phyloP scores from a whole-genome alignment of 2,329 filamentous ascomycete species.

The Colletotrichum sp. region DNA sequence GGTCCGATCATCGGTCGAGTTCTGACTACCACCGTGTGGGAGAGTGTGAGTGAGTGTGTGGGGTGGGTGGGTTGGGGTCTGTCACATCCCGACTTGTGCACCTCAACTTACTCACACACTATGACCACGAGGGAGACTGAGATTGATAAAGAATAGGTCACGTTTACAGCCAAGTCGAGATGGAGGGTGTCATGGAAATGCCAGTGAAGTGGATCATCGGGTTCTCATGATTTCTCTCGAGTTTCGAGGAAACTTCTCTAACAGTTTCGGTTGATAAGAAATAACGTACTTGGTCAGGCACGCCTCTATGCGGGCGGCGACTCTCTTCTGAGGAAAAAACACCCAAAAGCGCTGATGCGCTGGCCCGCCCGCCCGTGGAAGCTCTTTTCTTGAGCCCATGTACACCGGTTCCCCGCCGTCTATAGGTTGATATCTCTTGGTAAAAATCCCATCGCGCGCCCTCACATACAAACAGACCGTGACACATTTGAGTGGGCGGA shows the following conservation, averaged over 20 bases:
- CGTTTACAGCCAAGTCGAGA: no score
- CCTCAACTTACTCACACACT: neutral
- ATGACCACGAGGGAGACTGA: neutral
- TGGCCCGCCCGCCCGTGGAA: neutral
- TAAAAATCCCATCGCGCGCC: neutral
- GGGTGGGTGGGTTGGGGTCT: neutral
- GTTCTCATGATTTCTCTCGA: conserved; percentile 1
- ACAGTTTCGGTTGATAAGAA: neutral
- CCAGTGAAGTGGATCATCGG: neutral
- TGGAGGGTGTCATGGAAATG: no score
- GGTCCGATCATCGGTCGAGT: neutral
- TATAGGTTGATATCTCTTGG: conserved; percentile 15
- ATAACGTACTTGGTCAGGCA: conserved; percentile 6
- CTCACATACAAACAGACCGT: neutral
- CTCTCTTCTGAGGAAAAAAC: neutral
- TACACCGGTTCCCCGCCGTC: conserved; percentile 8
- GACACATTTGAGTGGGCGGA: neutral
- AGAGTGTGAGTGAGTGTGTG: neutral
- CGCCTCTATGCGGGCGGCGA: neutral
- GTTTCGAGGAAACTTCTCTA: neutral
- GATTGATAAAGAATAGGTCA: neutral
- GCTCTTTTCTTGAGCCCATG: neutral
- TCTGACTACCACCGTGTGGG: neutral
- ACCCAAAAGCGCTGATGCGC: neutral
- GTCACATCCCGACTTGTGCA: neutral